phyloP scores from a whole-genome alignment of 495 filamentous ascomycete genomes.

The Achaetomiella virescens region DNA sequence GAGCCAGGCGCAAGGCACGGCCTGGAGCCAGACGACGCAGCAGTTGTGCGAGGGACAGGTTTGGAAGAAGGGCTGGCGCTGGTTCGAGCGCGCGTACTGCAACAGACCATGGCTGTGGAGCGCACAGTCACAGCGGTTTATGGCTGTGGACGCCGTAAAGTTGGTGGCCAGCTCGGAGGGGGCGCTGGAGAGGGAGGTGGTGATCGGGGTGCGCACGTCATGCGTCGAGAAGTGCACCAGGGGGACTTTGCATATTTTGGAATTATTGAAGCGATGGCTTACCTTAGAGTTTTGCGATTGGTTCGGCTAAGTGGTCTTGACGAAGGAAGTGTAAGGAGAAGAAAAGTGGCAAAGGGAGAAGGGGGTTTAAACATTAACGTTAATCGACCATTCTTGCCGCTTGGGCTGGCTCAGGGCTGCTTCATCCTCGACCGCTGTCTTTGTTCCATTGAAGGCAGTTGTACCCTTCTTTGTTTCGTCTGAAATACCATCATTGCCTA shows the following conservation, averaged over 20 bases:
- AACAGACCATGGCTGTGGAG: not conserved
- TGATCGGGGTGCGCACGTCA: not conserved
- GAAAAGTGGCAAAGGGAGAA: too few relatives aligned
- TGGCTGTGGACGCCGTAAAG: not conserved
- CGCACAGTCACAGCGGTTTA: not conserved
- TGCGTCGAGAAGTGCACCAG: not conserved
- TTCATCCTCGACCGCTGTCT: too few relatives aligned
- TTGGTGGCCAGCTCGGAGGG: not conserved
- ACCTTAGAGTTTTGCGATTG: too few relatives aligned
- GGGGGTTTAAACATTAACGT: too few relatives aligned
- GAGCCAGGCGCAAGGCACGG: not conserved
- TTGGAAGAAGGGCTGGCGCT: not conserved
- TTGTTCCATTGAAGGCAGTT: too few relatives aligned
- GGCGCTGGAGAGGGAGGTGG: not conserved
- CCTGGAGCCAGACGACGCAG: not conserved
- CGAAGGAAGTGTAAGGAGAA: too few relatives aligned
- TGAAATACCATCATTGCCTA: too few relatives aligned
- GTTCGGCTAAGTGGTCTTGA: too few relatives aligned
- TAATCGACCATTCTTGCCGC: too few relatives aligned
- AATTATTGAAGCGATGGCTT: too few relatives aligned
- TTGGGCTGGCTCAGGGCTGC: too few relatives aligned
- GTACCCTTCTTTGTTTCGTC: too few relatives aligned
- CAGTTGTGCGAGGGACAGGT: not conserved
- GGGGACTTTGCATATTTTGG: constrained; percentile 7
- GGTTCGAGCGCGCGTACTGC: not conserved